Base-by-base conservation (phyloP, 1,284 basidiomycete species). In the Heterobasidion irregulare region DNA sequence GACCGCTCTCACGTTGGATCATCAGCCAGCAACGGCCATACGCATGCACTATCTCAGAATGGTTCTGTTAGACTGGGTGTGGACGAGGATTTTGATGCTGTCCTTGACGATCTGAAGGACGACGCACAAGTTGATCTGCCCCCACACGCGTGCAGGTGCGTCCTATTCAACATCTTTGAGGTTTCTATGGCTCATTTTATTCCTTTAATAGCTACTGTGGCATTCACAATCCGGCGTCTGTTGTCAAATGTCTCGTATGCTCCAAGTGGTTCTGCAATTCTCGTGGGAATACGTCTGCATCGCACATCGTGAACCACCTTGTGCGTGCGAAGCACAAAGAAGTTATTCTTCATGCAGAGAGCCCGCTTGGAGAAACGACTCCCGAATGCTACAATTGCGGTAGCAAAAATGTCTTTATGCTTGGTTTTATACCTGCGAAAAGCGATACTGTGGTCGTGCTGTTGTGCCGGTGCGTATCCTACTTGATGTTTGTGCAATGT, bases 251-350 rank as follows among this genome's bases (percentile, higher is more conserved):
- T 66, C 79, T 98, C 36, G 74, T 94, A 53, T 99, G 97, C 71
- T 84, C 84, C 56, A 99, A 99, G 70, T 99, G 96, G 94, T 99
- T 99, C 71, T 99, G 97, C 78, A 99, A 99, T 71, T 96, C 96
- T n/a, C 84, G 96, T 53, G 95, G 96, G 53, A 96, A 95, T 66
- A 98, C 95, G 2, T 96, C 95, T 0, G 96, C 95, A 2, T 98
- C 94, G 2, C 97, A 99, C 69, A 99, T 99, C 64, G 96, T 99
- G 65, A 98, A 97, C 71, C 97, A 99, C 72, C 82, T 99, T 55
- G 97, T 99, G 54, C 92, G 96, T 65, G 94, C 97, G 33, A 98
- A 98, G 73, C 97, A 99, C 75, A 98, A 98, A 75, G 96, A 99
- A 68, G 96, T 99, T 58, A 91, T 94, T 58, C 75, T 99, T 49